Evolutionary conservation across 2,329 filamentous ascomycete species (phyloP).

Genomic region (Fusarium heterosporum): DNA sequence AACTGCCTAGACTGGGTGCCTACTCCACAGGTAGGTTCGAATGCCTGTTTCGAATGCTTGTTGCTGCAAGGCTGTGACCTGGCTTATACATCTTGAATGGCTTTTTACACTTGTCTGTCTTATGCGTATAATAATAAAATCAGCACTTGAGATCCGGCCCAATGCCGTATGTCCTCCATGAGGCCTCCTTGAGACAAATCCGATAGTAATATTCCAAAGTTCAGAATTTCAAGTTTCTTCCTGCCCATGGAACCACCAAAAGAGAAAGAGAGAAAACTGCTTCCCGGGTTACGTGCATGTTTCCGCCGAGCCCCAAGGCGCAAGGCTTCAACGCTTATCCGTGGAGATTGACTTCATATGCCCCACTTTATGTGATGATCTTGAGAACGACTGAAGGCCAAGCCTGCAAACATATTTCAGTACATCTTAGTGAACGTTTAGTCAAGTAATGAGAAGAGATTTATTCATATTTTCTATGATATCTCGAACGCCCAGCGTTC

Average conservation of each 20-base stretch:
- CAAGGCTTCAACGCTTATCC: neutral
- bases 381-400: conserved; percentile 16
- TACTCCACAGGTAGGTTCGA: conserved; percentile 13
- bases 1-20: neutral
- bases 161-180: conserved; percentile 11
- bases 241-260: neutral
- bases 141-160: conserved; percentile 3
- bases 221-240: neutral
- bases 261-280: neutral
- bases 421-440: neutral
- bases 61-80: conserved; percentile 41
- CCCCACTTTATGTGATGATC: conserved; percentile 29
- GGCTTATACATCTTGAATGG: neutral
- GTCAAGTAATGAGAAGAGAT: conserved; percentile 8
- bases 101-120: conserved; percentile 38
- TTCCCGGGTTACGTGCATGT: neutral
- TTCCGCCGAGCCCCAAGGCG: neutral
- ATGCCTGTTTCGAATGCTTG: conserved; percentile 25
- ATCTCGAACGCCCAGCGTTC: conserved; percentile 39
- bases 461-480: conserved; percentile 38
- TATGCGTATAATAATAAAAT: conserved; percentile 20
- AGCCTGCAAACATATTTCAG: neutral
- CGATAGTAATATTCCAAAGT: neutral
- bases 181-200: conserved; percentile 37
- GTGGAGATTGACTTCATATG: conserved; percentile 17